A percentile compares a stretch with the other conserved stretches of the same genome.
phyloP scores from a whole-genome alignment of 495 filamentous ascomycete genomes.

The Astrothelium macrocarpum region DNA sequence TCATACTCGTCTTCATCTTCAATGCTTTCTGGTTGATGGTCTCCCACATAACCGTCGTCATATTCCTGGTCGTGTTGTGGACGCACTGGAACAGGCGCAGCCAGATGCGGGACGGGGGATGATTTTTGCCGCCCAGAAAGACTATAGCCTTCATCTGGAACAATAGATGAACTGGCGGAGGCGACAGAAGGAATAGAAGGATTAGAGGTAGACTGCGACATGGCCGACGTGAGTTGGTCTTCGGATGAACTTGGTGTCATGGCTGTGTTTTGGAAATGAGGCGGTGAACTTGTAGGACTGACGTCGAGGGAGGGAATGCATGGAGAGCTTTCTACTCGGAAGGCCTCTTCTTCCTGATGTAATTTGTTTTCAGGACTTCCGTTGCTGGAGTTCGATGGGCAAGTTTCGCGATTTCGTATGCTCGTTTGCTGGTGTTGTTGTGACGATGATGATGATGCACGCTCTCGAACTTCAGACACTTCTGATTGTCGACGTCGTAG shows the following conservation, averaged over 20 bases:
- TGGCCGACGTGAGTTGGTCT: constrained; percentile 31
- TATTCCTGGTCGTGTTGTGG: constrained; percentile 31
- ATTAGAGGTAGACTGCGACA: constrained; percentile 35
- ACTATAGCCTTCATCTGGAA: constrained; percentile 17
- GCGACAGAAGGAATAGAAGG: constrained; percentile 37
- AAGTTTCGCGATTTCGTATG: constrained; percentile 18
- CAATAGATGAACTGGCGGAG: constrained; percentile 33
- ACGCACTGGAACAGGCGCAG: constrained; percentile 6
- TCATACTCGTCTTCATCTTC: constrained; percentile 39
- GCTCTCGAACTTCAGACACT: constrained; percentile 4
- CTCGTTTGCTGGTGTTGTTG: constrained; percentile 14
- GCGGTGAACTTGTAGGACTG: constrained; percentile 21
- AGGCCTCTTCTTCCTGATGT: constrained; percentile 7
- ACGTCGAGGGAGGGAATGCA: constrained; percentile 17
- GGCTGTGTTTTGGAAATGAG: constrained; percentile 14
- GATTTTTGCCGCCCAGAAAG: background rate
- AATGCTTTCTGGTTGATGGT: constrained; percentile 28
- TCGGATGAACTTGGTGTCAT: constrained; percentile 34
- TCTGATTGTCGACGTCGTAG: constrained; percentile 21
- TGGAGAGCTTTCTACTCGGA: constrained; percentile 10
- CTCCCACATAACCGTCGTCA: constrained; percentile 44
- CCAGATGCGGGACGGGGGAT: background rate
- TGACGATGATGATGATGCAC: constrained; percentile 8
- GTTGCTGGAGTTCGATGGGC: constrained; percentile 35
- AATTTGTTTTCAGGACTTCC: constrained; percentile 15